Evolutionary conservation across 2,329 filamentous ascomycete genomes (phyloP), one percentile per base, ranked within the genome.

Genomic region (Claviceps sp.): DNA sequence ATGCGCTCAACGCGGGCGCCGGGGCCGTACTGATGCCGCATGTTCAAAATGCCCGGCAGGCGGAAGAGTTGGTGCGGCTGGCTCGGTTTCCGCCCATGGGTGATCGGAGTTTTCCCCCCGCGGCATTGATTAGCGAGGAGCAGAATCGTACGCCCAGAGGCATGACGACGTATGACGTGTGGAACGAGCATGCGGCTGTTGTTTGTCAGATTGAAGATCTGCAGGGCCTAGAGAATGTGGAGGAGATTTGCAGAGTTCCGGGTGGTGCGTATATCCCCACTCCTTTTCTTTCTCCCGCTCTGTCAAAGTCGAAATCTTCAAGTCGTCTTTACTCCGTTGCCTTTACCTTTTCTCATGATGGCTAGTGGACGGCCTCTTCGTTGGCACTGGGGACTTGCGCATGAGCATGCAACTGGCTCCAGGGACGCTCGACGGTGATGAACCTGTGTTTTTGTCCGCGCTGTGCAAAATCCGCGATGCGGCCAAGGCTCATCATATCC

Each of bases 11-110:
- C 26, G 50, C 50, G 7, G 50, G 50, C 7, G 50, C 50, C n/a
- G 50, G 50, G 9, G 50, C 41, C n/a, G 40, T 52, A 18, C 18
- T 52, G 37, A 52, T 52, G 50, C 50, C 50, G 34, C 50, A 52
- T 45, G 36, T 52, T 13, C 50, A 52, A 7, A 52, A 43, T 14
- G 46, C 44, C 11, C 42, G 30, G 18, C 50, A 52, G 26, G 50
- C 50, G 42, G 50, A 52, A n/a, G 34, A 43, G 11, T 26, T 52
- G 13, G 50, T 52, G 6, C 50, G 50, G 14, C 34, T 52, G 9
- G 30, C 46, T 14, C 50, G 46, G 2, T 52, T 52, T n/a, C 46
- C 50, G 45, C 50, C 50, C 8, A n/a, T 34, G 20, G 50, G 50
- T 5, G 46, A 52, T 30, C 50, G 50, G 16, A 52, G 50, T 40